These are phyloP conservation scores for Penicillium expansum DNA, from an alignment of 2,329 filamentous ascomycete genomes.

Conservation along the genomic window DNA sequence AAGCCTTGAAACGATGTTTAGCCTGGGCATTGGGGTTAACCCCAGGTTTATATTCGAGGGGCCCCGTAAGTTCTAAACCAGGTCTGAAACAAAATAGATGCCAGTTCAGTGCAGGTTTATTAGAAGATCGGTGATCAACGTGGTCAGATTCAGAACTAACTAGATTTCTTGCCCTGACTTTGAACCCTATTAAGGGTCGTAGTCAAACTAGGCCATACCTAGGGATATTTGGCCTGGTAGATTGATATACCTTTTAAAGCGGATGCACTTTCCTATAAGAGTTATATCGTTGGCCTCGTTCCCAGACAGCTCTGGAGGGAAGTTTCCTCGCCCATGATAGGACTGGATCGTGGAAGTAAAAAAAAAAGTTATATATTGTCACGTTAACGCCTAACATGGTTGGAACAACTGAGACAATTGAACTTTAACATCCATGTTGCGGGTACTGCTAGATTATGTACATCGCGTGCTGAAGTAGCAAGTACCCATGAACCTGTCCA, in stretches of 20 bases:
- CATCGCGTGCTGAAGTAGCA: constrained; percentile 3
- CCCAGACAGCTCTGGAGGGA: not conserved
- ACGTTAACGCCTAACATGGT: not conserved
- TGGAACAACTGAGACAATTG: not conserved
- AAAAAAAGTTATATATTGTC: not conserved
- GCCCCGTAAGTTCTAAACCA: not conserved
- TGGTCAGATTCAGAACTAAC: not conserved
- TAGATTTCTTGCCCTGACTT: not conserved
- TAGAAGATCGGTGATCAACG: not conserved
- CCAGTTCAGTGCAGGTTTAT: not conserved
- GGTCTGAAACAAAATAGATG: constrained; percentile 2
- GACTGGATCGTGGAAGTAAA: not conserved
- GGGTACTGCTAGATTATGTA: constrained; percentile 10
- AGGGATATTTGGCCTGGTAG: not conserved
- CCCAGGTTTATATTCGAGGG: not conserved
- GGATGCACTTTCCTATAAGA: not conserved
- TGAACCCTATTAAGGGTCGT: not conserved
- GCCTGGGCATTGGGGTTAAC: not conserved
- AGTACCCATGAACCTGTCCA: constrained; percentile 2
- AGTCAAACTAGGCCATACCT: not conserved
- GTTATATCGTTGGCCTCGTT: not conserved
- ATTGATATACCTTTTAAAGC: not conserved
- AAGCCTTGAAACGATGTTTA: not conserved
- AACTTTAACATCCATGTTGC: not conserved
- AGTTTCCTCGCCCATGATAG: not conserved